Conservation (phyloP, 2,329 filamentous ascomycete genomes). For the Tolypocladium inflatum region DNA sequence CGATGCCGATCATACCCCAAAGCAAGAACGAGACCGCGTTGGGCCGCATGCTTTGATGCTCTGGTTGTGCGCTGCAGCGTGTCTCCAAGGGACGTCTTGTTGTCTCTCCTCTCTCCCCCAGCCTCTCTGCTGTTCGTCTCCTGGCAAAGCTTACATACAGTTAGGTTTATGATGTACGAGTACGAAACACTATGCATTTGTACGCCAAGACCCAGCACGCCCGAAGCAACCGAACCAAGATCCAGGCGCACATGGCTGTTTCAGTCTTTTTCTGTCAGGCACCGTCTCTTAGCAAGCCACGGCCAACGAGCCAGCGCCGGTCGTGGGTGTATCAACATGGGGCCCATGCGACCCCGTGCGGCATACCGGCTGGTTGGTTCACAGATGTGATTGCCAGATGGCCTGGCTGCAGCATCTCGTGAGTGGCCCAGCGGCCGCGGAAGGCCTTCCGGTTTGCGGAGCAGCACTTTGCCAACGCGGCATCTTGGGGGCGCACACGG, state of each 20-base stretch:
- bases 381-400: conserved; percentile 1
- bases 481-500: neutral
- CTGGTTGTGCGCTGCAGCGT: neutral
- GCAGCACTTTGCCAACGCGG: neutral
- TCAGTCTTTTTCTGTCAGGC: neutral
- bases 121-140: neutral
- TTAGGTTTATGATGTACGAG: neutral
- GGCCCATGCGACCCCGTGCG: neutral
- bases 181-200: neutral
- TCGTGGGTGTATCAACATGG: neutral
- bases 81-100: neutral
- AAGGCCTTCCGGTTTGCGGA: conserved; percentile 6
- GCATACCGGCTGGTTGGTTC: conserved; percentile 5
- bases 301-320: neutral
- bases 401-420: conserved; percentile 1
- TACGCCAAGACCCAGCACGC: neutral
- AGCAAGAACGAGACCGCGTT: neutral
- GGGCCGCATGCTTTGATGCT: neutral
- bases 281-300: neutral
- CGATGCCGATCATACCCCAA: neutral
- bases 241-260: neutral
- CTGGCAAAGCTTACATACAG: neutral
- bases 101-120: neutral
- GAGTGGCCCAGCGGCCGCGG: conserved; percentile 2
- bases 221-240: neutral